Conservation (phyloP, 2,329 filamentous ascomycete species). For the Diaporthe humulicola region DNA sequence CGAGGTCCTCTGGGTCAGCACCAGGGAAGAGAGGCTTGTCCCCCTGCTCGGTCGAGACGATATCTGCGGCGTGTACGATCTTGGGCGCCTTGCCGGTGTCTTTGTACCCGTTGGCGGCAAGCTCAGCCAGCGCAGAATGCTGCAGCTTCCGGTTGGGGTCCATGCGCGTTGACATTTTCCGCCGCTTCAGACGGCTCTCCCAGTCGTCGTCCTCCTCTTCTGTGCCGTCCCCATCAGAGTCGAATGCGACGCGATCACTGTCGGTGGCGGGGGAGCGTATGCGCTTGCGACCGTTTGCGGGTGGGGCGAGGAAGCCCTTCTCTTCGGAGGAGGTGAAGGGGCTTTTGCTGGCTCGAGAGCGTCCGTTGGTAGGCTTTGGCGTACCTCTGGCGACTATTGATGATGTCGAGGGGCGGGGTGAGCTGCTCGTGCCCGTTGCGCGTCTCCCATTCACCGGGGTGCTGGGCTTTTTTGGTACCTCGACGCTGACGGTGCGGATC, state of each 20-base stretch:
- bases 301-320: slow-evolving; percentile 34
- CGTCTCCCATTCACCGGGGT: slow-evolving; percentile 29
- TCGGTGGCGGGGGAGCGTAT: slow-evolving; percentile 60
- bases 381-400: slow-evolving; percentile 27
- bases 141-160: slow-evolving; percentile 63
- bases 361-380: slow-evolving; percentile 20
- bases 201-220: slow-evolving; percentile 66
- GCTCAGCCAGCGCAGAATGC: slow-evolving; percentile 50
- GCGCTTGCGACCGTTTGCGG: slow-evolving; percentile 34
- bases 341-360: slow-evolving; percentile 36
- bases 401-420: slow-evolving; percentile 26
- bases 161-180: slow-evolving; percentile 53
- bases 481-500: slow-evolving; percentile 38
- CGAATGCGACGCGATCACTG: slow-evolving; percentile 59
- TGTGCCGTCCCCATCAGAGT: slow-evolving; percentile 63
- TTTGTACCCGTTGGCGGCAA: slow-evolving; percentile 31
- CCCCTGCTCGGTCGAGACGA: slow-evolving; percentile 64
- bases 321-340: slow-evolving; percentile 39
- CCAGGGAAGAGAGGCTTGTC: slow-evolving; percentile 63
- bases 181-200: slow-evolving; percentile 62
- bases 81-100: slow-evolving; percentile 56
- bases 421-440: slow-evolving; percentile 20
- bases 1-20: slow-evolving; percentile 65
- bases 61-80: slow-evolving; percentile 71
- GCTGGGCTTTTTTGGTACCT: slow-evolving; percentile 34